Evolutionary conservation across 2,329 filamentous ascomycete species (phyloP).

Genomic region (Mariannaea elegans): DNA sequence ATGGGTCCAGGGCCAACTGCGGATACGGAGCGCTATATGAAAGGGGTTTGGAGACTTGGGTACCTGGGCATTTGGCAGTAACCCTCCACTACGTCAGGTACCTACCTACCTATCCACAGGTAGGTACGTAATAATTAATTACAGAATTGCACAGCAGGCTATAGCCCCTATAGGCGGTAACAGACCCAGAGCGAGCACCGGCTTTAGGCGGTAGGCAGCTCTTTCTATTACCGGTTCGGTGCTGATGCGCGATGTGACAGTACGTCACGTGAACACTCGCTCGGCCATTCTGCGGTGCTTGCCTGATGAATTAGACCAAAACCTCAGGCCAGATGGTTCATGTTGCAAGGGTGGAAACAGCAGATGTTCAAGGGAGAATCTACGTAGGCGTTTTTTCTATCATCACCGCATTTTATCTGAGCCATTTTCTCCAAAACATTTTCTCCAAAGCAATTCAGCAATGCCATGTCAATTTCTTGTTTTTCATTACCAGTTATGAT

Average conservation of each 20-base stretch:
- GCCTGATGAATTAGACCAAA: neutral
- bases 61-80: slow-evolving; percentile 7
- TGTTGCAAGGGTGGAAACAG: neutral
- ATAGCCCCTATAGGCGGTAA: too few species aligned
- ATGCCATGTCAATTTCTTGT: neutral
- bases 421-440: neutral
- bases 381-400: neutral
- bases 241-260: neutral
- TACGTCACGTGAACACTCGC: slow-evolving; percentile 30
- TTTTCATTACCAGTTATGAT: slow-evolving; percentile 6
- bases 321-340: slow-evolving; percentile 3
- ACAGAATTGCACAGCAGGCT: neutral
- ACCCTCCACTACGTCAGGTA: slow-evolving; percentile 27
- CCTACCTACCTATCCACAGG: slow-evolving; percentile 7
- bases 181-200: neutral
- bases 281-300: slow-evolving; percentile 1
- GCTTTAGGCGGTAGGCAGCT: slow-evolving; percentile 8
- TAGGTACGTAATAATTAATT: neutral
- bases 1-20: slow-evolving; percentile 34
- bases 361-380: neutral
- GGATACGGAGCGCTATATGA: slow-evolving; percentile 18
- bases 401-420: neutral
- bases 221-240: neutral
- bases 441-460: neutral
- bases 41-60: slow-evolving; percentile 1